These are phyloP conservation scores for Pseudogymnoascus pannorum DNA, from an alignment of 2,329 filamentous ascomycete genomes.

Conservation along the genomic window DNA sequence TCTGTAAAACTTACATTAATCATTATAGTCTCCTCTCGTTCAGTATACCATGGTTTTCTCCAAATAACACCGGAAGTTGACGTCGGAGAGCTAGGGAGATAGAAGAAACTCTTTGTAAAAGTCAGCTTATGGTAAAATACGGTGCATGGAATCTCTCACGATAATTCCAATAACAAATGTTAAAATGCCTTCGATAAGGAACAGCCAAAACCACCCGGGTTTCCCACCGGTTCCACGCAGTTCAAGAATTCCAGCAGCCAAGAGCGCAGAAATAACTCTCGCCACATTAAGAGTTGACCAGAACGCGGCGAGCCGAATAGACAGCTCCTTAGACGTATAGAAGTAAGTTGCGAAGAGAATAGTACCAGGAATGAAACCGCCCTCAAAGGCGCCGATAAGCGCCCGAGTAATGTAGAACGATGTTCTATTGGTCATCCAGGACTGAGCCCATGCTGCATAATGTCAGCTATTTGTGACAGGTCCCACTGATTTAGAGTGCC, in stretches of 20 bases:
- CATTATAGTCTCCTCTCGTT: conserved; percentile 63
- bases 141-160: conserved; percentile 17
- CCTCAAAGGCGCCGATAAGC: conserved; percentile 46
- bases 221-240: conserved; percentile 42
- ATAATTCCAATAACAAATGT: conserved; percentile 43
- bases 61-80: conserved; percentile 55
- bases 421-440: conserved; percentile 41
- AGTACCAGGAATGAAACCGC: conserved; percentile 51
- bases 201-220: conserved; percentile 51
- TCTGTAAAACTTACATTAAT: conserved; percentile 39
- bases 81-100: conserved; percentile 57
- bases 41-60: conserved; percentile 58
- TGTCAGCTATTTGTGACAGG: conserved; percentile 28
- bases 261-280: conserved; percentile 40
- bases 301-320: conserved; percentile 59
- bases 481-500: not conserved
- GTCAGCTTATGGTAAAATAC: not conserved
- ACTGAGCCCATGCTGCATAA: conserved; percentile 38
- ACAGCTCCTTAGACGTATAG: conserved; percentile 62
- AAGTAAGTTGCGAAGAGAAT: conserved; percentile 65
- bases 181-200: conserved; percentile 36
- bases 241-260: conserved; percentile 40
- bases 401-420: conserved; percentile 45
- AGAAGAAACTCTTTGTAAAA: conserved; percentile 39
- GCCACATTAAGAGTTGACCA: conserved; percentile 48